Evolutionary conservation across 1,139 yeast genomes (phyloP).

Genomic region (Candida dubliniensis): DNA sequence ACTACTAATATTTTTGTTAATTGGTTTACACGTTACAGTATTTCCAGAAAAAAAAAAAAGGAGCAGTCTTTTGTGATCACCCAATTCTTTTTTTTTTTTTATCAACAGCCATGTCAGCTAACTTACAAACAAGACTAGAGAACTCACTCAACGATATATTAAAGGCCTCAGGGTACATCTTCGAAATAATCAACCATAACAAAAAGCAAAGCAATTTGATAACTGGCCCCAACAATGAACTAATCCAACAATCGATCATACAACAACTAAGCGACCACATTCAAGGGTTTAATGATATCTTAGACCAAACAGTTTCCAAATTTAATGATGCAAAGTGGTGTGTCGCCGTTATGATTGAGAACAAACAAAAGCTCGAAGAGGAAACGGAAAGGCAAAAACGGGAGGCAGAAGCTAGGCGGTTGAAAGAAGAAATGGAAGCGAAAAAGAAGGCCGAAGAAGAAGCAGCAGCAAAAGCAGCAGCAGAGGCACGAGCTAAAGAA

Average conservation of each 20-base stretch:
- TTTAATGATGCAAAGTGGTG: conserved; percentile 51
- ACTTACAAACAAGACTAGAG: conserved; percentile 42
- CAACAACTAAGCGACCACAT: conserved; percentile 39
- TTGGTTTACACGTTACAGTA: too few relatives aligned
- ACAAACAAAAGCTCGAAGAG: conserved; percentile 47
- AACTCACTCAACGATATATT: conserved; percentile 43
- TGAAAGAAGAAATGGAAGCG: conserved; percentile 25
- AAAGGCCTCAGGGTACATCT: conserved; percentile 45
- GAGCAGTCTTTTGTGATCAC: too few relatives aligned
- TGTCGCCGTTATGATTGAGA: conserved; percentile 44
- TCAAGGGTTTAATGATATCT: conserved; percentile 41
- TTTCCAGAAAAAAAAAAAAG: too few relatives aligned
- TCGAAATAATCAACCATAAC: conserved; percentile 45
- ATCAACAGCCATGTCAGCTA: conserved; percentile 31
- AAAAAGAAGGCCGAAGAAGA: conserved; percentile 20
- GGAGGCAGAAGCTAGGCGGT: conserved; percentile 21
- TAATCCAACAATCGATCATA: conserved; percentile 43
- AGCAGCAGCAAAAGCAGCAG: conserved; percentile 18
- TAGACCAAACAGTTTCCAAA: conserved; percentile 45
- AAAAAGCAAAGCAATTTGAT: conserved; percentile 44
- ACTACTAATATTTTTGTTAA: too few relatives aligned
- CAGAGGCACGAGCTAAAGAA: conserved; percentile 18
- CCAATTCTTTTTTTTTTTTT: too few relatives aligned
- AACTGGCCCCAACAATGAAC: conserved; percentile 45
- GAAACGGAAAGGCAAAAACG: conserved; percentile 40